phyloP scores from a whole-genome alignment of 176 grass and related monocot genomes.

The Carex cristatella region DNA sequence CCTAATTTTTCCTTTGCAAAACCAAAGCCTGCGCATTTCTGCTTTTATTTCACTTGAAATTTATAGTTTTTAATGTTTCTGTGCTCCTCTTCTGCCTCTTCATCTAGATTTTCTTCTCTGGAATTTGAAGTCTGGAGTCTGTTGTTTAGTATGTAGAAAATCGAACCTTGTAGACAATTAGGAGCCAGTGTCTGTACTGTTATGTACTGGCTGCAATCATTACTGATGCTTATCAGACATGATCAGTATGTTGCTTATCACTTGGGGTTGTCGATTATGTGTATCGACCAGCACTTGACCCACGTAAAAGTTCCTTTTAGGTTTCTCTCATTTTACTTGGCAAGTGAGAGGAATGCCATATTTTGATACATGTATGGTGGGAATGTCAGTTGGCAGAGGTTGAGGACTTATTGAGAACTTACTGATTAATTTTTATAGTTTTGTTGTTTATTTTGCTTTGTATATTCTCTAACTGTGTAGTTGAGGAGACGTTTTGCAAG shows the following conservation, averaged over 20 bases:
- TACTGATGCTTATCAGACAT: background rate
- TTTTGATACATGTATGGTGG: background rate
- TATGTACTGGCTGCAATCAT: background rate
- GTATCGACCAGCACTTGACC: background rate
- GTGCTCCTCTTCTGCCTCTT: background rate
- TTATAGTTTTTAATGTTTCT: background rate
- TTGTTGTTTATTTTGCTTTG: background rate
- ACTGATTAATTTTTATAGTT: background rate
- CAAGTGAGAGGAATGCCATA: background rate
- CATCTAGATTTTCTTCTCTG: background rate
- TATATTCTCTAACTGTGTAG: background rate
- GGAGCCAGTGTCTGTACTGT: background rate
- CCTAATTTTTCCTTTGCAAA: background rate
- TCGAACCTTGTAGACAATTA: background rate
- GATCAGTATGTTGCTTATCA: background rate
- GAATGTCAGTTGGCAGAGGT: background rate
- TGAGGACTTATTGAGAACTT: background rate
- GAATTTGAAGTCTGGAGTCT: background rate
- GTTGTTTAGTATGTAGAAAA: background rate
- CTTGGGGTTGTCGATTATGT: background rate
- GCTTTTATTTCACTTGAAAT: background rate
- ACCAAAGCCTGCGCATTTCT: background rate
- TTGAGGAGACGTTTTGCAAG: background rate
- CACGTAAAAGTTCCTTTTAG: background rate
- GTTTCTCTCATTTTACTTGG: background rate